Evolutionary conservation across 768 basidiomycete species (phyloP).

Genomic region (Kwoniella mangroviensis): DNA sequence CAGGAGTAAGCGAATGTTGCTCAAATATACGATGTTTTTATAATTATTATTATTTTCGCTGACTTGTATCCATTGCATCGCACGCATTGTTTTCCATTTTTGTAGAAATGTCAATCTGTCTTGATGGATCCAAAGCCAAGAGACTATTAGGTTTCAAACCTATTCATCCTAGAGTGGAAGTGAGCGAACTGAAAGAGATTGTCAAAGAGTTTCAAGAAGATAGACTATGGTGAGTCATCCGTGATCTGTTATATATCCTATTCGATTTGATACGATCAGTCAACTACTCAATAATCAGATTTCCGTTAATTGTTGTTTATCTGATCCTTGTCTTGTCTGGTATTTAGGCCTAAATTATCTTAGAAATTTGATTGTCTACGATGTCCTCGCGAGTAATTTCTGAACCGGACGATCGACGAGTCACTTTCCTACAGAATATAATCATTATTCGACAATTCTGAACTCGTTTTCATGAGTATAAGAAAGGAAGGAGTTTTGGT

Average conservation of each 20-base stretch:
- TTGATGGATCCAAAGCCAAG: slow-evolving; percentile 50
- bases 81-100: too few relatives aligned
- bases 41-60: too few relatives aligned
- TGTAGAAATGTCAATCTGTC: slow-evolving; percentile 52
- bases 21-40: neutral
- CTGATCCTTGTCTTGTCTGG: neutral
- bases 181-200: slow-evolving; percentile 40
- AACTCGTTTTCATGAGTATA: too few relatives aligned
- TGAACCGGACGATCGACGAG: neutral
- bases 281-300: too few relatives aligned
- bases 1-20: slow-evolving; percentile 38
- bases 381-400: too few relatives aligned
- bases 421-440: too few relatives aligned
- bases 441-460: too few relatives aligned
- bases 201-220: slow-evolving; percentile 50
- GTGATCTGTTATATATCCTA: too few relatives aligned
- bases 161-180: slow-evolving; percentile 39
- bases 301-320: too few relatives aligned
- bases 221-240: slow-evolving; percentile 43
- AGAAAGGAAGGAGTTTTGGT: too few relatives aligned
- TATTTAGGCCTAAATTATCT: slow-evolving; percentile 11
- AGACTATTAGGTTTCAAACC: slow-evolving; percentile 44
- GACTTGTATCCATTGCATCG: too few relatives aligned
- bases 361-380: neutral
- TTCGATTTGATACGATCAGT: too few relatives aligned